Conservation (phyloP, 2,329 filamentous ascomycete species). For the Cryphonectria naterciae region DNA sequence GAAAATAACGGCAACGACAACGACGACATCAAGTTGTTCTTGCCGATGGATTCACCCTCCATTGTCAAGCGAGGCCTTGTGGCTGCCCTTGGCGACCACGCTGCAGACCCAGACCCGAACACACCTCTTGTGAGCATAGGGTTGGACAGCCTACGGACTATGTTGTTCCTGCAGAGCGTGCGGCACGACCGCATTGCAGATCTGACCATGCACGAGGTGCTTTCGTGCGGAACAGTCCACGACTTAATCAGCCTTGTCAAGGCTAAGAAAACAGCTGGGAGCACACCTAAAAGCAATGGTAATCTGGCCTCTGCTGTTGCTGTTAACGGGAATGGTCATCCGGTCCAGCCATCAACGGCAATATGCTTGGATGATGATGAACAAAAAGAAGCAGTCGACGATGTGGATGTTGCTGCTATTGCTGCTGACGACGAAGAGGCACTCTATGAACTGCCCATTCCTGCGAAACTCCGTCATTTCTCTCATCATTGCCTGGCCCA, state of each 20-base stretch:
- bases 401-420: not conserved
- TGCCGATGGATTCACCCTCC: not conserved
- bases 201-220: conserved; percentile 4
- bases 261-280: not conserved
- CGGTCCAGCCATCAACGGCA: not conserved
- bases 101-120: not conserved
- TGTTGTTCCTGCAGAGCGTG: conserved; percentile 28
- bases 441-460: not conserved
- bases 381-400: not conserved
- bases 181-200: not conserved
- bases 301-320: not conserved
- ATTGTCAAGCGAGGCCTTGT: not conserved
- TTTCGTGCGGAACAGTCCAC: not conserved
- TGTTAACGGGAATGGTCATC: too few relatives aligned
- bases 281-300: not conserved
- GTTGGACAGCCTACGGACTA: conserved; percentile 41
- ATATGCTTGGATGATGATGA: too few relatives aligned
- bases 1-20: too few relatives aligned
- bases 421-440: not conserved
- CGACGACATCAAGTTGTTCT: not conserved
- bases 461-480: not conserved
- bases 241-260: conserved; percentile 15
- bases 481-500: not conserved
- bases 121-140: conserved; percentile 31
- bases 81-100: not conserved